Conservation (phyloP, 2,329 filamentous ascomycete species). For the Hypoxylon sp. region DNA sequence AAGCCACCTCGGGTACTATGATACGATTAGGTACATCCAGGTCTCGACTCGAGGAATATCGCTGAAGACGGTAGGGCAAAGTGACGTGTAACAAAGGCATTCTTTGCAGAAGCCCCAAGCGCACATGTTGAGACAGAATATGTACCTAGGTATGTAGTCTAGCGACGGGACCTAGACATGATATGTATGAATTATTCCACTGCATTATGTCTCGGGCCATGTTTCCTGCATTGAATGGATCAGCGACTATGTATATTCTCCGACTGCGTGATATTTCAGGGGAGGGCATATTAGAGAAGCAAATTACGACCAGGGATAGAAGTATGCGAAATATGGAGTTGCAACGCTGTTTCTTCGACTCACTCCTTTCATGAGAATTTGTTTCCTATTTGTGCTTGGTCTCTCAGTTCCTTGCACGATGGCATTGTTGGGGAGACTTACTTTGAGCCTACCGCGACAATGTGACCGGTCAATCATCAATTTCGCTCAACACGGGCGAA, state of each 20-base stretch:
- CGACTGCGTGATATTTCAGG: conserved; percentile 28
- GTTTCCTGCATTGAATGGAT: conserved; percentile 36
- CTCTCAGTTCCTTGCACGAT: conserved; percentile 26
- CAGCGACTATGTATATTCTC: conserved; percentile 34
- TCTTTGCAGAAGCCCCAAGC: conserved; percentile 35
- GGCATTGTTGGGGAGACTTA: conserved; percentile 20
- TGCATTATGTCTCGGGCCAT: conserved; percentile 38
- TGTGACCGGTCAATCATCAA: conserved; percentile 34
- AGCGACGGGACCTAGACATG: conserved; percentile 26
- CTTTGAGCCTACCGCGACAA: conserved; percentile 14
- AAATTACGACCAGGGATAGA: conserved; percentile 39
- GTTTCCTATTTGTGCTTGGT: conserved; percentile 16
- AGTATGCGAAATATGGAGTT: conserved; percentile 35
- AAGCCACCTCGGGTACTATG: not conserved
- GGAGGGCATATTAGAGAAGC: conserved; percentile 38
- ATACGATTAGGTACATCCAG: too few species aligned
- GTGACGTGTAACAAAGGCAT: conserved; percentile 37
- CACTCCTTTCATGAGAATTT: conserved; percentile 14
- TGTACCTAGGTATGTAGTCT: conserved; percentile 22
- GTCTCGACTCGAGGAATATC: conserved; percentile 11
- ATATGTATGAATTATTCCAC: conserved; percentile 34
- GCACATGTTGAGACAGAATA: conserved; percentile 20
- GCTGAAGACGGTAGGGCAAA: conserved; percentile 28
- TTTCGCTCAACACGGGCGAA: conserved; percentile 28
- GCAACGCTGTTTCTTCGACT: conserved; percentile 30